Conservation (phyloP, 139 green algal genomes). For the Tetradesmus lagerheimii region DNA sequence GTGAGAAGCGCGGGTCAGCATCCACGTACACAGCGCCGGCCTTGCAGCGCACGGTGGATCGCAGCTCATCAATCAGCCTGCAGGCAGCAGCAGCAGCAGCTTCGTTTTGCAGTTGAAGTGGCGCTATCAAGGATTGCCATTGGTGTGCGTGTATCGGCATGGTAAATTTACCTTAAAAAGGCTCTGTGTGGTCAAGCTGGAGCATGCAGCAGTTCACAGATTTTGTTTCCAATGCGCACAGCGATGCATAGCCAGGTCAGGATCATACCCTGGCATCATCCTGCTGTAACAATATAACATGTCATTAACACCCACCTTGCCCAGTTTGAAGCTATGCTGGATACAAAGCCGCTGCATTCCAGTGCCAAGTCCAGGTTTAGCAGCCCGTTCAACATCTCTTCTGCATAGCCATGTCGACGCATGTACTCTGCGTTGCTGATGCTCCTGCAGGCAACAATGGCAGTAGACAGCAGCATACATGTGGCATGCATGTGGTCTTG, state of each 20-base stretch:
- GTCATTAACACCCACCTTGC: neutral
- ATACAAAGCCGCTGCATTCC: neutral
- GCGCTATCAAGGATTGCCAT: no score
- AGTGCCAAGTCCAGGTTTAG: neutral
- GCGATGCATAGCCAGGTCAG: no score
- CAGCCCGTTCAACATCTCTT: neutral
- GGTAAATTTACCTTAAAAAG: no score
- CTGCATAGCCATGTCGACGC: neutral
- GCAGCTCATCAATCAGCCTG: neutral
- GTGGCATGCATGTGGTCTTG: no score
- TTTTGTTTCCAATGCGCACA: no score
- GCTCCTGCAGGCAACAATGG: neutral
- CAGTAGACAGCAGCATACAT: neutral
- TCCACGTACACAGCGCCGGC: neutral
- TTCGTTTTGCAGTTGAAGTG: no score
- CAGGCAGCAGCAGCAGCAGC: neutral
- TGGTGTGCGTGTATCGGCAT: no score
- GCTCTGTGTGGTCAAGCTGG: no score
- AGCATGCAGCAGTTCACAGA: no score
- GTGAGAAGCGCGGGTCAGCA: neutral
- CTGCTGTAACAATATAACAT: no score
- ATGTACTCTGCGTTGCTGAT: neutral
- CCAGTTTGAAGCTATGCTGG: neutral
- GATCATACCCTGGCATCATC: no score
- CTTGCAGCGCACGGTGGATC: neutral